Conservation (phyloP, 2,329 filamentous ascomycete genomes). For the Cladobotryum mycophilum region DNA sequence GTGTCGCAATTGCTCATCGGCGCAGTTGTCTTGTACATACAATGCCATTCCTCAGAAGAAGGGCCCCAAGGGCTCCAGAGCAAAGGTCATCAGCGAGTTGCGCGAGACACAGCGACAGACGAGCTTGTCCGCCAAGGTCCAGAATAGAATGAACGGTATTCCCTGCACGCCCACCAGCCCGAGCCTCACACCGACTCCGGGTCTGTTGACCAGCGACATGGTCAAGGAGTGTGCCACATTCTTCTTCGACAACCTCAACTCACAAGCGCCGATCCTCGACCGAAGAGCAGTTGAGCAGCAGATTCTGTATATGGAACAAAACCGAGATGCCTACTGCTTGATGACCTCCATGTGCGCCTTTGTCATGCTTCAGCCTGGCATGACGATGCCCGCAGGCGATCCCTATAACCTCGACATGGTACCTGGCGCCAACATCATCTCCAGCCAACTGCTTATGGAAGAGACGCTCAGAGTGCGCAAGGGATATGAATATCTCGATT, state of each 20-base stretch:
- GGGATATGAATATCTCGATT: conserved; percentile 53
- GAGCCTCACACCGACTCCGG: conserved; percentile 48
- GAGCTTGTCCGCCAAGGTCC: conserved; percentile 55
- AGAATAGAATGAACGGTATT: conserved; percentile 53
- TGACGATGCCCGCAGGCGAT: conserved; percentile 52
- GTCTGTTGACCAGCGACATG: conserved; percentile 55
- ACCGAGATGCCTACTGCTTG: conserved; percentile 57
- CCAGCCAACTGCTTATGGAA: conserved; percentile 60
- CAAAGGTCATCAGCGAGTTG: conserved; percentile 69
- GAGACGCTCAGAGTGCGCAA: conserved; percentile 61
- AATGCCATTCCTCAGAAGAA: conserved; percentile 71
- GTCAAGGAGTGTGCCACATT: conserved; percentile 62
- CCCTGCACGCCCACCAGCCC: conserved; percentile 41
- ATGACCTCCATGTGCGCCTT: conserved; percentile 60
- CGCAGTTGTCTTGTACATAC: conserved; percentile 65
- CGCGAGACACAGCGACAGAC: conserved; percentile 63
- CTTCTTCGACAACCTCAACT: conserved; percentile 62
- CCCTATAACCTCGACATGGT: conserved; percentile 50
- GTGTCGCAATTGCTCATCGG: conserved; percentile 63
- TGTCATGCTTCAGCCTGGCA: conserved; percentile 63
- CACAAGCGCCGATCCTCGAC: conserved; percentile 57
- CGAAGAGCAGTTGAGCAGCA: conserved; percentile 53
- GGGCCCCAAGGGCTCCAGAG: conserved; percentile 66
- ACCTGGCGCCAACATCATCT: conserved; percentile 54
- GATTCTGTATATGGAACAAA: conserved; percentile 54